These are phyloP conservation scores for Macadamia tetraphylla DNA, from an alignment of 164 flowering plant species.

Conservation along the genomic window DNA sequence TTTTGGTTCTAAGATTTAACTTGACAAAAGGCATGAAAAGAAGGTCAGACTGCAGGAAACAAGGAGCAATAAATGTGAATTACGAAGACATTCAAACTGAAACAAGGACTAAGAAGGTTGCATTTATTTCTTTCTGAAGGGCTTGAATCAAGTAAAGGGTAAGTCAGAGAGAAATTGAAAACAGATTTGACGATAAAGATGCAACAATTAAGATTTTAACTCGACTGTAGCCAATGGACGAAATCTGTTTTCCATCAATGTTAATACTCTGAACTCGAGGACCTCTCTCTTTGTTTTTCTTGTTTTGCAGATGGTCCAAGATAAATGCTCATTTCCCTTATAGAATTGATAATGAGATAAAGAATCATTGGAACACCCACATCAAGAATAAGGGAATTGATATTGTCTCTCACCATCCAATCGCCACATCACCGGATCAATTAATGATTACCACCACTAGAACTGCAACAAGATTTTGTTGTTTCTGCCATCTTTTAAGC, in stretches of 20 bases:
- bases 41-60: too few species aligned
- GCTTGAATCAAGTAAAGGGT: neutral
- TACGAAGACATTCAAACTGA: too few species aligned
- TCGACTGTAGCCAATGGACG: slow-evolving; percentile 31
- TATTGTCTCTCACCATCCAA: slow-evolving; percentile 58
- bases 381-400: slow-evolving; percentile 76
- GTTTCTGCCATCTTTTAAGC: neutral
- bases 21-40: too few species aligned
- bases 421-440: slow-evolving; percentile 17
- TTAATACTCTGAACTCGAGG: too few species aligned
- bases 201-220: slow-evolving; percentile 26
- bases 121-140: neutral
- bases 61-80: too few species aligned
- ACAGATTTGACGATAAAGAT: neutral
- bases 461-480: too few species aligned
- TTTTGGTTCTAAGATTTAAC: too few species aligned
- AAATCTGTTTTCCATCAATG: slow-evolving; percentile 43
- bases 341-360: slow-evolving; percentile 79
- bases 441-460: neutral
- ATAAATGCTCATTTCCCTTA: slow-evolving; percentile 72
- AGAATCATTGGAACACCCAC: slow-evolving; percentile 79
- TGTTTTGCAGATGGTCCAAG: slow-evolving; percentile 59
- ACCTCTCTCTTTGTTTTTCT: neutral
- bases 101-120: too few species aligned
- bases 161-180: too few species aligned